Conservation (phyloP, 2,329 filamentous ascomycete species). For the Cladosporium sp. region DNA sequence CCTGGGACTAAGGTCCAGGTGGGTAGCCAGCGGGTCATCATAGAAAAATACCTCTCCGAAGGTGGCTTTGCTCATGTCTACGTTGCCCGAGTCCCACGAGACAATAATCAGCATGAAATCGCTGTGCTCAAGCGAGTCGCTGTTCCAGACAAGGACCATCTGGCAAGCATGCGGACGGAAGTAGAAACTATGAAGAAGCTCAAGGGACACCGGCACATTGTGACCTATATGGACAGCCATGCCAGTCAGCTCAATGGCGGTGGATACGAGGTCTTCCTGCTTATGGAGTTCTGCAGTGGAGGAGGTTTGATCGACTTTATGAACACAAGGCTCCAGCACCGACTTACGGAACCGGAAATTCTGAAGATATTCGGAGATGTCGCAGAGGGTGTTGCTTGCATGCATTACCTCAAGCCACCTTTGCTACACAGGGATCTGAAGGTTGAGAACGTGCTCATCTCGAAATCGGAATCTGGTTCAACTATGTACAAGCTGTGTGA, state of each 20-base stretch:
- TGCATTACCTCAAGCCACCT: constrained; percentile 97
- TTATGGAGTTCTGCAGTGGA: constrained; percentile 97
- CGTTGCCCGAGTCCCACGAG: constrained; percentile 80
- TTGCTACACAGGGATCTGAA: constrained; percentile 93
- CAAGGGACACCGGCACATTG: constrained; percentile 93
- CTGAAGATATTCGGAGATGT: constrained; percentile 96
- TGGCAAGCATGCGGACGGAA: constrained; percentile 96
- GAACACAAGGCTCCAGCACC: constrained; percentile 96
- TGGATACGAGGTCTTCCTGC: constrained; percentile 94
- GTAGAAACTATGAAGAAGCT: constrained; percentile 99
- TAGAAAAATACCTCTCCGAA: constrained; percentile 97
- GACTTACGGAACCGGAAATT: constrained; percentile 95
- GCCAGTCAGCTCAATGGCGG: constrained; percentile 90
- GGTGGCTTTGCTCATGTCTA: constrained; percentile 98
- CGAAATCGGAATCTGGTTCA: constrained; percentile 57
- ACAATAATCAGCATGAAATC: constrained; percentile 74
- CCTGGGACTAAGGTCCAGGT: constrained; percentile 97
- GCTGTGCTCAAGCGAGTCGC: constrained; percentile 94
- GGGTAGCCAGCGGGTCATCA: constrained; percentile 85
- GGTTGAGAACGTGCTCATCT: constrained; percentile 96
- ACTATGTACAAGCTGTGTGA: constrained; percentile 94
- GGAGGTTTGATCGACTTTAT: constrained; percentile 98
- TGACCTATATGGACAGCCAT: constrained; percentile 98
- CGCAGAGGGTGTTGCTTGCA: constrained; percentile 93
- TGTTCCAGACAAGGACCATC: constrained; percentile 90